phyloP scores from a whole-genome alignment of 805 yeast genomes.

The Cyberlindnera americana region DNA sequence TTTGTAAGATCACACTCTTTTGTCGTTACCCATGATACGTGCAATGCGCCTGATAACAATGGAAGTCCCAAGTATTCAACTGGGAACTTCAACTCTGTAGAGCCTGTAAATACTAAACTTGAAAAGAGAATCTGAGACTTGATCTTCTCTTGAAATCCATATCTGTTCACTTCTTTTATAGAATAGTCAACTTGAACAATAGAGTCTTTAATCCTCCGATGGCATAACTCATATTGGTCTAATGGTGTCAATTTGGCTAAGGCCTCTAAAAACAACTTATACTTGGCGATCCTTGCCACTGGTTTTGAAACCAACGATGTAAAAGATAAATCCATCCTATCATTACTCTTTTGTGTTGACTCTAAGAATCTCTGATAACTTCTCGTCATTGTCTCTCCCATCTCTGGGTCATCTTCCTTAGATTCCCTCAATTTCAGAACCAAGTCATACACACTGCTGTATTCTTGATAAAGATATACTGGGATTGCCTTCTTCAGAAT shows the following conservation, averaged over 20 bases:
- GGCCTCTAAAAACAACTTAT: slow-evolving; percentile 47
- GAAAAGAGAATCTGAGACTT: slow-evolving; percentile 17
- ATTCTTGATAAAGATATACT: slow-evolving; percentile 32
- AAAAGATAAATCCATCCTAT: slow-evolving; percentile 46
- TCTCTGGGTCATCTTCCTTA: slow-evolving; percentile 25
- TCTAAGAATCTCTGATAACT: slow-evolving; percentile 39
- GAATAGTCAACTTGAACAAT: slow-evolving; percentile 22
- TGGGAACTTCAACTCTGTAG: slow-evolving; percentile 27
- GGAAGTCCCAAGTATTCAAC: slow-evolving; percentile 47
- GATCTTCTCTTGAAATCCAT: slow-evolving; percentile 25
- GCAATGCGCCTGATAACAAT: slow-evolving; percentile 40
- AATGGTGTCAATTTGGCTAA: slow-evolving; percentile 30
- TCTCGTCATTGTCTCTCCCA: slow-evolving; percentile 22
- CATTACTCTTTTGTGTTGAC: slow-evolving; percentile 37
- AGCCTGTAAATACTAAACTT: slow-evolving; percentile 14
- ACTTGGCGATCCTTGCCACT: slow-evolving; percentile 45
- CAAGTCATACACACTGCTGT: slow-evolving; percentile 32
- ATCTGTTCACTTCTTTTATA: slow-evolving; percentile 30
- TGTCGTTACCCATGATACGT: slow-evolving; percentile 36
- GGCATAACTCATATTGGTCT: slow-evolving; percentile 16
- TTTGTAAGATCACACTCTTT: slow-evolving; percentile 9
- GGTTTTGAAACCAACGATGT: slow-evolving; percentile 53
- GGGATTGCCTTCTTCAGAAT: slow-evolving; percentile 26
- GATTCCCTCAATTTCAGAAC: slow-evolving; percentile 33
- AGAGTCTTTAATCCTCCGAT: slow-evolving; percentile 16